Evolutionary conservation across 2,329 filamentous ascomycete species (phyloP).

Genomic region (Colletotrichum simmondsii): DNA sequence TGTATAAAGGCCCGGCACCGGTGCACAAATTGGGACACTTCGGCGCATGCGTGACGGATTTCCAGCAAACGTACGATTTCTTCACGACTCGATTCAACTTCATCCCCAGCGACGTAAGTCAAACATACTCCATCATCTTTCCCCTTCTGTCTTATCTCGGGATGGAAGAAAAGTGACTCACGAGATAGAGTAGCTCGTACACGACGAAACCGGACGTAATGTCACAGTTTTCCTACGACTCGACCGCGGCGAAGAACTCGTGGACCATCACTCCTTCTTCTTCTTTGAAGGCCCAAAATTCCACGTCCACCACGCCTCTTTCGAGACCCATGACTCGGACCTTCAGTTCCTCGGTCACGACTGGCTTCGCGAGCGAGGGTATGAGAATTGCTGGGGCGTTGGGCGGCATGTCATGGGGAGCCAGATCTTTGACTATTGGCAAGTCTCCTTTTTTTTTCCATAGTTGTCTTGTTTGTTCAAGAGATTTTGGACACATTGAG

Average conservation of each 20-base stretch:
- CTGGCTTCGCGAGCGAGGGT: conserved; percentile 72
- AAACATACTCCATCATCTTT: not conserved
- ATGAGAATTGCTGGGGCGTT: conserved; percentile 76
- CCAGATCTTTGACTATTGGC: conserved; percentile 68
- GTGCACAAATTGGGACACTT: conserved; percentile 67
- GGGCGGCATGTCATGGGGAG: conserved; percentile 76
- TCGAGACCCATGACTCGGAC: conserved; percentile 79
- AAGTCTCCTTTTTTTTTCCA: not conserved
- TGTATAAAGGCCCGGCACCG: conserved; percentile 54
- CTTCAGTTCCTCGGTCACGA: conserved; percentile 77
- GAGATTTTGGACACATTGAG: no score
- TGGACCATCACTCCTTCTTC: conserved; percentile 65
- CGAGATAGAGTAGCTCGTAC: conserved; percentile 28
- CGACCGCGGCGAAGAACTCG: conserved; percentile 53
- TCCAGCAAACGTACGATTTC: conserved; percentile 59
- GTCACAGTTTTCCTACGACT: conserved; percentile 58
- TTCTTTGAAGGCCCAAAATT: conserved; percentile 56
- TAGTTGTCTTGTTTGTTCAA: no score
- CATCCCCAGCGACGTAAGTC: conserved; percentile 57
- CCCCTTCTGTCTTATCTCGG: no score
- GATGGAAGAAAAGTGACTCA: not conserved
- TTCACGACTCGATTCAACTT: conserved; percentile 63
- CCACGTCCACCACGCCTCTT: conserved; percentile 75
- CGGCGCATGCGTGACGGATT: conserved; percentile 64
- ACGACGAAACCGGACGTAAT: conserved; percentile 44